Evolutionary conservation across 2,329 filamentous ascomycete species (phyloP).

Genomic region (Microthyrium microscopicum): DNA sequence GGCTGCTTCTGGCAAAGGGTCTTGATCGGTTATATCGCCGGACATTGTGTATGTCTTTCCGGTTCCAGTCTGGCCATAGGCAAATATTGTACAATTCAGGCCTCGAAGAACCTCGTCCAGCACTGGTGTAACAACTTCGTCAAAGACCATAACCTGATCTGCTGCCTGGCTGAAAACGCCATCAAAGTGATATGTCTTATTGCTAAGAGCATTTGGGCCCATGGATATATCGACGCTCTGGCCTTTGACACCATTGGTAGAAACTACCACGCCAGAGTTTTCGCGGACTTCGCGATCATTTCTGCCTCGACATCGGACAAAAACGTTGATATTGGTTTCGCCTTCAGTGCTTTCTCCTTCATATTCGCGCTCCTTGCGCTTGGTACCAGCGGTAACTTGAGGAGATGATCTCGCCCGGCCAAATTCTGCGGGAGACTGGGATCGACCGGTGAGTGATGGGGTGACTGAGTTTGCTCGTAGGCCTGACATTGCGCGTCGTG

Average conservation of each 20-base stretch:
- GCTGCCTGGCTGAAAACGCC: slow-evolving; percentile 92
- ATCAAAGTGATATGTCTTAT: slow-evolving; percentile 94
- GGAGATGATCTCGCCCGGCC: too few relatives aligned
- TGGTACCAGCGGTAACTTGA: too few relatives aligned
- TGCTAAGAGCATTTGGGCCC: slow-evolving; percentile 81
- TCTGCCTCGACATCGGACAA: slow-evolving; percentile 83
- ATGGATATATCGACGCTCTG: slow-evolving; percentile 74
- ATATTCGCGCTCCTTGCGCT: slow-evolving; percentile 78
- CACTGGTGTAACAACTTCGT: slow-evolving; percentile 87
- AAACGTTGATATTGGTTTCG: slow-evolving; percentile 97
- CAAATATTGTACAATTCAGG: slow-evolving; percentile 97
- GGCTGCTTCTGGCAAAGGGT: slow-evolving; percentile 75
- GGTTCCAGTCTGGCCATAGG: slow-evolving; percentile 93
- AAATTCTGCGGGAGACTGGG: too few relatives aligned
- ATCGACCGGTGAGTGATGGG: too few relatives aligned
- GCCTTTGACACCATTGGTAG: slow-evolving; percentile 74
- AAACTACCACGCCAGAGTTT: slow-evolving; percentile 85
- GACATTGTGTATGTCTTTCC: slow-evolving; percentile 99
- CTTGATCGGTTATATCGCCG: slow-evolving; percentile 85
- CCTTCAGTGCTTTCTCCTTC: slow-evolving; percentile 50
- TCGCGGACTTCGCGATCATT: slow-evolving; percentile 86
- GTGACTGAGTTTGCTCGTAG: too few relatives aligned
- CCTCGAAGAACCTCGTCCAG: slow-evolving; percentile 87
- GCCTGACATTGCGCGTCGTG: too few relatives aligned
- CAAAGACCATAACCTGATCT: slow-evolving; percentile 85